Conservation (phyloP, 768 basidiomycete species). For the Kondoa malvinella region DNA sequence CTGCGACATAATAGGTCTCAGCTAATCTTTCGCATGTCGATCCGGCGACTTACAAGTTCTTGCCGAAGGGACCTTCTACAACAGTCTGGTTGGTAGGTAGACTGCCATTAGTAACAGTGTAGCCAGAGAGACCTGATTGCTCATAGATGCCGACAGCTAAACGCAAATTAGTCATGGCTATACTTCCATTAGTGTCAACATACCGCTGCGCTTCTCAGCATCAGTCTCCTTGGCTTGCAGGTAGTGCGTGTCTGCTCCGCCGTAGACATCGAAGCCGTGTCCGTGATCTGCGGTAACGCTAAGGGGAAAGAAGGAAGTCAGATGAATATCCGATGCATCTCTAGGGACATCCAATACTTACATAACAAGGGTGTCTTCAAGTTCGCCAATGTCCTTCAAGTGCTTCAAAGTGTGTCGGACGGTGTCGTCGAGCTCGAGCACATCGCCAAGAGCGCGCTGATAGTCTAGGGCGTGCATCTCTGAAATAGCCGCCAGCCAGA, state of each 20-base stretch:
- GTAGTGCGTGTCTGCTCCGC: conserved; percentile 31
- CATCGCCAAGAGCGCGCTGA: conserved; percentile 33
- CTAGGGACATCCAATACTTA: not conserved
- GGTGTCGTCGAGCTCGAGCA: conserved; percentile 34
- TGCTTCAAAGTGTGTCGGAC: conserved; percentile 29
- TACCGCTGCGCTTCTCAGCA: conserved; percentile 30
- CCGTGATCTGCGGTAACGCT: conserved; percentile 32
- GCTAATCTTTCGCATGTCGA: conserved; percentile 28
- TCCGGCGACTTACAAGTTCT: conserved; percentile 3
- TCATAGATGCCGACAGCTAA: conserved; percentile 32
- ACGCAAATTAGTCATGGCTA: too few relatives aligned
- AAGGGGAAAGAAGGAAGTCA: not conserved
- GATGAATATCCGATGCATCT: not conserved
- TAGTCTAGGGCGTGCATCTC: conserved; percentile 32
- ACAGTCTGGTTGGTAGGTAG: not conserved
- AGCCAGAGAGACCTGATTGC: conserved; percentile 31
- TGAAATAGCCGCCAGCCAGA: not conserved
- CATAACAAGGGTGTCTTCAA: conserved; percentile 32
- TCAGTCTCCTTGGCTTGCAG: conserved; percentile 27
- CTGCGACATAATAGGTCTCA: conserved; percentile 28
- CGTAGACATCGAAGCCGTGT: conserved; percentile 31
- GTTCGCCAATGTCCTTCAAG: conserved; percentile 26
- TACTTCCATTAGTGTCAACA: too few relatives aligned
- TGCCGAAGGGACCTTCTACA: not conserved
- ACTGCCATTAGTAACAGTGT: conserved; percentile 17